Base-by-base conservation (phyloP, 1,284 basidiomycete genomes). In the Fomitopsis pinicola region DNA sequence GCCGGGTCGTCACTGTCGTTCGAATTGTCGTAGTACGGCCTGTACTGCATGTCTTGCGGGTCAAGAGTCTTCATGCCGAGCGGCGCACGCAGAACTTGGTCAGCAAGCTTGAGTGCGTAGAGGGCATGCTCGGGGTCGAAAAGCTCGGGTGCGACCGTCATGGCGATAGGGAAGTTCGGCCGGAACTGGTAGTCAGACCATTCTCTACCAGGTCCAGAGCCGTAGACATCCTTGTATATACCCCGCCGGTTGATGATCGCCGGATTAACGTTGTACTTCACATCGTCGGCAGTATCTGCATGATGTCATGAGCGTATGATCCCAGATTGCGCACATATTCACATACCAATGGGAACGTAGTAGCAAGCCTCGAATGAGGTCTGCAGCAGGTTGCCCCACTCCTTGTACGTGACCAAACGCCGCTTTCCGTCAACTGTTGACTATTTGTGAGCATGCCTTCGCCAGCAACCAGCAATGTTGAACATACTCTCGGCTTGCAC, bases 211-310 rank as follows among this genome's bases (percentile, higher is more conserved):
- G 80, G 72, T 1, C 93, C 93, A 17, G 95, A 95, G 42, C 95
- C 94, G 68, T 91, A 93, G 5, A 98, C 95, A 71, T 99, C 97
- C 80, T 99, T 99, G 83, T 99, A 99, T 73, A 98, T 97, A 5
- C 97, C 97, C 55, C 97, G 84, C 28, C 94, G 90, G 74, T 95
- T 93, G 66, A 98, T 82, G 38, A 98, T 77, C 35, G 72, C 79
- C 1, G 91, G 67, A 70, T 94, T 82, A 64, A 98, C 74, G 59
- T 82, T 81, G 77, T 94, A 95, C 42, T 86, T 77, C 8, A 70
- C 65, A 71, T 99, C 96, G 28, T 94, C 84, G 10, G 78, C 71
- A 0, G 89, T 80, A 71, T 96, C 92, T 77, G 54, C 12, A 38
- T 28, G 22, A 14, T 30, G 15, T 28, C 33, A 28, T 50, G 28